Evolutionary conservation across 2,329 filamentous ascomycete genomes (phyloP).

Genomic region (Cladosporium sp.): DNA sequence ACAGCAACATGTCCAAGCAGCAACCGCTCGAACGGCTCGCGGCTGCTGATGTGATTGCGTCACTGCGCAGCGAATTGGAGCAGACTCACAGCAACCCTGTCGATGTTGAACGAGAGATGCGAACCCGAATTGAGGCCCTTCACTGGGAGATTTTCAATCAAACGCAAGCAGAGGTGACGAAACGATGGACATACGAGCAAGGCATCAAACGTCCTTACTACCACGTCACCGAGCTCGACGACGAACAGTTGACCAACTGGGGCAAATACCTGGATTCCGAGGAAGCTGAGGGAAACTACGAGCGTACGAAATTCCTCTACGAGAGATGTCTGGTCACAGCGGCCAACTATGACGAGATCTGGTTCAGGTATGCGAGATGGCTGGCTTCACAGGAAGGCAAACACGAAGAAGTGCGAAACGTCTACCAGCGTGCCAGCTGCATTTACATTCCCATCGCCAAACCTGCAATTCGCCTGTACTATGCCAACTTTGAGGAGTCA

Average conservation of each 20-base stretch:
- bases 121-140: conserved; percentile 71
- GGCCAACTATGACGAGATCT: conserved; percentile 95
- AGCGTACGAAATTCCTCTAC: conserved; percentile 76
- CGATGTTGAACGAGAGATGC: conserved; percentile 79
- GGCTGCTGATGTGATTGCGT: conserved; percentile 61
- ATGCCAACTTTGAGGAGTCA: conserved; percentile 92
- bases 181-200: conserved; percentile 91
- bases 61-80: conserved; percentile 69
- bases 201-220: conserved; percentile 96
- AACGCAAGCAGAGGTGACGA: conserved; percentile 83
- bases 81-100: conserved; percentile 61
- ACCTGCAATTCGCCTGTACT: conserved; percentile 80
- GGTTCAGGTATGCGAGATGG: conserved; percentile 96
- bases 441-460: conserved; percentile 83
- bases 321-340: conserved; percentile 90
- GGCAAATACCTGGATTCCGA: conserved; percentile 96
- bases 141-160: conserved; percentile 76
- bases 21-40: conserved; percentile 71
- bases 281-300: conserved; percentile 74
- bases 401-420: conserved; percentile 84
- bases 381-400: conserved; percentile 77
- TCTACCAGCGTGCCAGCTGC: conserved; percentile 82
- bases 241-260: conserved; percentile 83
- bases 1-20: conserved; percentile 69
- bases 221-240: conserved; percentile 88